A percentile compares a stretch with the other conserved stretches of the same genome.
Conservation (phyloP, 2,329 filamentous ascomycete genomes). For the Pyrenochaeta sp. region DNA sequence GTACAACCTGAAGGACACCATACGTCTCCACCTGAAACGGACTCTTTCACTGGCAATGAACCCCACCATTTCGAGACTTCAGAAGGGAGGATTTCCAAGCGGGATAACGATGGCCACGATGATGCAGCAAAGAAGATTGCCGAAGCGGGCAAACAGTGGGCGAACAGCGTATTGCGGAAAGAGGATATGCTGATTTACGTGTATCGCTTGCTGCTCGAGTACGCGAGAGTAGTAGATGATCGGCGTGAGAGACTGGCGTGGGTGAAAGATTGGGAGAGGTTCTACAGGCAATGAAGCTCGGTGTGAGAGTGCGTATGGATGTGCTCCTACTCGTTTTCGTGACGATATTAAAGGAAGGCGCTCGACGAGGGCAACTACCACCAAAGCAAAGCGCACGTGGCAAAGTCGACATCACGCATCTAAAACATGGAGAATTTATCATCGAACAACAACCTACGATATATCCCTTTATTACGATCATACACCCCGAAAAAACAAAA, state of each 20-base stretch:
- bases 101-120: constrained; percentile 52
- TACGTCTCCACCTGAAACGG: too few relatives aligned
- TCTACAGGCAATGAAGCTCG: constrained; percentile 1
- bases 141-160: constrained; percentile 70
- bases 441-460: too few relatives aligned
- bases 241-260: constrained; percentile 51
- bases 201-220: constrained; percentile 62
- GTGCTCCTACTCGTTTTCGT: not conserved
- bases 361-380: constrained; percentile 28
- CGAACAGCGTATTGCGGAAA: constrained; percentile 69
- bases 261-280: constrained; percentile 41
- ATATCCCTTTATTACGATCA: too few relatives aligned
- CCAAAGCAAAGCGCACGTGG: constrained; percentile 13
- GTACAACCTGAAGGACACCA: too few relatives aligned
- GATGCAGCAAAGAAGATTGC: constrained; percentile 69
- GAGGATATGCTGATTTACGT: constrained; percentile 80
- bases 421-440: too few relatives aligned
- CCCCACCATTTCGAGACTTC: not conserved
- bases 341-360: too few relatives aligned
- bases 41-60: constrained; percentile 1
- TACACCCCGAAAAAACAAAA: too few relatives aligned
- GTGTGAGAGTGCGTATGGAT: too few relatives aligned
- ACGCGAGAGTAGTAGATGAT: constrained; percentile 53
- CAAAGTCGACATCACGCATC: not conserved
- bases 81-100: not conserved